phyloP scores from a whole-genome alignment of 1,284 basidiomycete species.

The Trametes polyzona region DNA sequence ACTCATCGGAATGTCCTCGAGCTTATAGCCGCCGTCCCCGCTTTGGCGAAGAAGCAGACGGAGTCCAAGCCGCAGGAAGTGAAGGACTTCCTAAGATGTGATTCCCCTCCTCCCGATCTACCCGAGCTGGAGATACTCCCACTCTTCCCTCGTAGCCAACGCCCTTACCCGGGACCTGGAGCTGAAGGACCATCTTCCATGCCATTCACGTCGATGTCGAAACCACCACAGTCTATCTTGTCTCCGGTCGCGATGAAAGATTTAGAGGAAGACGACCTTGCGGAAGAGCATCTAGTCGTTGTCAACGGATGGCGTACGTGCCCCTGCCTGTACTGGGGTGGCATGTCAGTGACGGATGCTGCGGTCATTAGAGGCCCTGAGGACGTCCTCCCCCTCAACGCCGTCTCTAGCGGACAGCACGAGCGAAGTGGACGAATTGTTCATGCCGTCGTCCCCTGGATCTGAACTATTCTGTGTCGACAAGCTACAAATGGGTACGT shows the following conservation, averaged over 20 bases:
- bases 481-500: constrained; percentile 46
- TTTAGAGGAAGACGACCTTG: constrained; percentile 47
- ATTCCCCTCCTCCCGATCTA: constrained; percentile 38
- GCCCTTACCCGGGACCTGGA: constrained; percentile 22
- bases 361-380: constrained; percentile 13
- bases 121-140: constrained; percentile 42
- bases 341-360: neutral
- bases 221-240: constrained; percentile 33
- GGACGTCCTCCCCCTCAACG: constrained; percentile 30
- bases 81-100: constrained; percentile 39
- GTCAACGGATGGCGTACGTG: constrained; percentile 61
- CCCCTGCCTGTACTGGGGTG: too few relatives aligned
- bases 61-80: constrained; percentile 21
- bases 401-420: constrained; percentile 35
- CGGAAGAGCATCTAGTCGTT: constrained; percentile 52
- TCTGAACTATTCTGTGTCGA: neutral
- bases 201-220: constrained; percentile 21
- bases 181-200: neutral
- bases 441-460: constrained; percentile 46
- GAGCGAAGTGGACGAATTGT: constrained; percentile 49
- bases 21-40: constrained; percentile 25
- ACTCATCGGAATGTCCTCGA: constrained; percentile 26
- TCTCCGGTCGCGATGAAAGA: constrained; percentile 34
- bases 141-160: constrained; percentile 48
- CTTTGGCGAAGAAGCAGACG: neutral